Evolutionary conservation across 2,329 filamentous ascomycete genomes (phyloP), one percentile per base, ranked within the genome.

Genomic region (Colletotrichum plurivorum): DNA sequence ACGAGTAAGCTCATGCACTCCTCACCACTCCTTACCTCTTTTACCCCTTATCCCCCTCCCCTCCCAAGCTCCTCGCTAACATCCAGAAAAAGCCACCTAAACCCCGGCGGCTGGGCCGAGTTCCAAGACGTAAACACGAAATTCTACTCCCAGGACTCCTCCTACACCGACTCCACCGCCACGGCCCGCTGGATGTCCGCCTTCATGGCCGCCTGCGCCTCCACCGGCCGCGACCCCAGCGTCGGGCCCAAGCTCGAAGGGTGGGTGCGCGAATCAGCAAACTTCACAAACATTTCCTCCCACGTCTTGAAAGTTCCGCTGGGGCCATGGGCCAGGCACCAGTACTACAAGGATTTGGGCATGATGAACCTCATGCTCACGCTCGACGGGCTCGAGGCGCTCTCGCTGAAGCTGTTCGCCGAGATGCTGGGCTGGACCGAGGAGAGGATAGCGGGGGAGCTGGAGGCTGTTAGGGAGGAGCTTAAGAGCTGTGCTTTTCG

Each of bases 281-380:
- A 80, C 0, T 84, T 83, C 63, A 49, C 71, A 7, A 78, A 79
- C 59, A 73, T 81, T 18, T 73, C 72, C 2, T 74, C 79, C 46
- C 72, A 72, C 7, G 20, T 73, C 4, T 77, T 75, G 62, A 76
- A 76, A 60, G 70, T 76, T 54, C 80, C 80, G 0, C 73, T 79
- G 16, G 79, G 79, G 0, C 72, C 76, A 1, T 84, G 82, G 81
- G 72, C 81, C 2, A 79, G 78, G 61, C 77, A 79, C 48, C 68
- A 71, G 1, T 64, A 58, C 5, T 71, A 73, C 48, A 74, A 78
- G 56, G 76, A 81, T 25, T 73, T 81, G 5, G 80, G 80, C 0
- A 51, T 70, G 58, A 68, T 68, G 27, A 72, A 69, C 43, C 60
- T 72, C 12, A 58, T 58, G 2, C 67, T 71, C 62, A 62, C 69